Evolutionary conservation across 148 eudicot species (phyloP), one percentile per base, ranked within the genome.

Genomic region (Drosera capensis): DNA sequence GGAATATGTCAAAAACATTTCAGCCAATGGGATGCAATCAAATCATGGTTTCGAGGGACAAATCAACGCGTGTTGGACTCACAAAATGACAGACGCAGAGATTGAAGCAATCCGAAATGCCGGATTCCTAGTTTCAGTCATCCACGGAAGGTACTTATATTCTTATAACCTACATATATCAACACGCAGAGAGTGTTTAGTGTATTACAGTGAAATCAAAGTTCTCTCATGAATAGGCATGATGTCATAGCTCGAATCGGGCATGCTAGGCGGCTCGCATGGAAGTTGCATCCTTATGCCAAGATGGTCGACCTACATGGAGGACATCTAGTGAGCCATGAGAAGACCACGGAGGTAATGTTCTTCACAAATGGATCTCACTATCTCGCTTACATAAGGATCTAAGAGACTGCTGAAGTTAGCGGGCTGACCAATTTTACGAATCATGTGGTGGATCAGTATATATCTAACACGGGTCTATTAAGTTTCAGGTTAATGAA

Each of bases 301-400:
- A 78, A 68, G 66, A 78, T 90, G 87, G 75, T 84, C 35, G 97
- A 90, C 55, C 71, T 90, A 48, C 73, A 65, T 18, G 97, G 93
- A 60, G 97, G 93, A 18, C 97, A 90, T 71, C 77, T 83, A 47
- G 95, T 90, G 61, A 90, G 93, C 62, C 95, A 84, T 55, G 97
- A 90, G 63, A 78, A 92, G 57, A 78, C 87, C 9, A 69, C 84
- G n/a, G 97, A 90, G 93, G 97, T 88, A 80, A 25, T 57, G 53
- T 23, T 23, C 22, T 46, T 25, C n/a, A n/a, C n/a, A n/a, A n/a
- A n/a, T n/a, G n/a, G n/a, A n/a, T n/a, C n/a, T n/a, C n/a, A n/a
- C n/a, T n/a, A n/a, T n/a, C n/a, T n/a, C n/a, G n/a, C n/a, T n/a
- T n/a, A n/a, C n/a, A n/a, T n/a, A n/a, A n/a, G n/a, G n/a, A n/a